Evolutionary conservation across 345 rosid genomes (phyloP), one percentile per base, ranked within the genome.

Genomic region (Bretschneidera sinensis): DNA sequence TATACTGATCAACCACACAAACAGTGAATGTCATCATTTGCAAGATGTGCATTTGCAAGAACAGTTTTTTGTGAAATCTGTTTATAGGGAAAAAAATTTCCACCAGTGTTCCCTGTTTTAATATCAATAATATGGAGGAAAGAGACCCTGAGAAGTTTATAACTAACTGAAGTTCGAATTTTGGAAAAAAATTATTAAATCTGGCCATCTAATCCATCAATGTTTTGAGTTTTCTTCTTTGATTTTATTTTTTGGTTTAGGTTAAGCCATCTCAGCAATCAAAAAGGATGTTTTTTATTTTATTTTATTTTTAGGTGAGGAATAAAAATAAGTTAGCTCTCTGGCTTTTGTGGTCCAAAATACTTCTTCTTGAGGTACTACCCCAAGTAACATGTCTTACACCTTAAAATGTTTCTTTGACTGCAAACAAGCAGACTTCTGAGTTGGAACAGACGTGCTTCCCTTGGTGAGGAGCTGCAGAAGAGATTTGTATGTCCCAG

Each of bases 381-480:
- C 8, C 8, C 33, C 33, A 28, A 28, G 33, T 2, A 39, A 11
- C 45, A 39, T 39, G n/a, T n/a, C n/a, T n/a, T n/a, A n/a, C 45
- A 5, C 16, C 45, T 39, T 5, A 39, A 11, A 17, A 5, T 59
- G 48, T 75, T 48, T 72, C 91, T 67, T 86, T 91, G 60, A 86
- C 81, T 20, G 8, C 61, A 70, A 71, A 78, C 76, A 88, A 64
- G 86, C 85, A 80, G 87, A 64, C 79, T 72, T 82, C 81, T 54
- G 87, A 83, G 62, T 55, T 75, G 76, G 90, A 86, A 61, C 70
- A 66, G 70, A 54, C 34, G 69, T 67, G 72, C 83, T 67, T 77
- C 81, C 49, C 68, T 85, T 10, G 75, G 78, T 22, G 78, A 74
- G 73, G 86, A 85, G 75, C 59, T 86, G 83, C 85, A 79, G 68